phyloP scores from a whole-genome alignment of 805 yeast species.

The Danielia reshetovae region DNA sequence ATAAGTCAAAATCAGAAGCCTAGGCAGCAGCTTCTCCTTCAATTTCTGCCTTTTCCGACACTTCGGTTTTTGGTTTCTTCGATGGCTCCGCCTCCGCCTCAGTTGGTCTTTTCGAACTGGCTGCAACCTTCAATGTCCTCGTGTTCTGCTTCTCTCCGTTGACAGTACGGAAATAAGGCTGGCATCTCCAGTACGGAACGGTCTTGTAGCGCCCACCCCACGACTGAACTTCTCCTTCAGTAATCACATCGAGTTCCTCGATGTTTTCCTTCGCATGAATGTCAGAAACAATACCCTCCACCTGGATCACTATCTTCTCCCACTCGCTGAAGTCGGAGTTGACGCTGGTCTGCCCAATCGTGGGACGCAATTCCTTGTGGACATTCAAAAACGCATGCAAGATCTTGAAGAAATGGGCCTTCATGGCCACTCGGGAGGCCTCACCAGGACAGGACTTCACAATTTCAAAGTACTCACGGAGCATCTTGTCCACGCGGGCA shows the following conservation, averaged over 20 bases:
- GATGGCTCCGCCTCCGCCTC: slow-evolving; percentile 1
- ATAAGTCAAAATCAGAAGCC: too few species aligned
- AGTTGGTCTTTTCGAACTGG: slow-evolving; percentile 10
- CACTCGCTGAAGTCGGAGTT: slow-evolving; percentile 36
- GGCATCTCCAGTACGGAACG: slow-evolving; percentile 94
- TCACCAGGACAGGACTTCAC: slow-evolving; percentile 57
- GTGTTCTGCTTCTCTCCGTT: slow-evolving; percentile 59
- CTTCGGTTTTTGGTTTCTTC: not conserved
- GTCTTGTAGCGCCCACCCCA: slow-evolving; percentile 83
- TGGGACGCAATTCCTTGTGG: slow-evolving; percentile 75
- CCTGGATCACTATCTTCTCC: slow-evolving; percentile 53
- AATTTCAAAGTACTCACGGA: slow-evolving; percentile 85
- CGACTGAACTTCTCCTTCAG: slow-evolving; percentile 47
- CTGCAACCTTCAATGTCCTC: slow-evolving; percentile 36
- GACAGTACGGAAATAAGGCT: slow-evolving; percentile 89
- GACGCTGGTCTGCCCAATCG: slow-evolving; percentile 54
- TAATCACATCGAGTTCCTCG: slow-evolving; percentile 52
- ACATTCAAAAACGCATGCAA: slow-evolving; percentile 73
- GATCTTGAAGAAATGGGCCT: slow-evolving; percentile 86
- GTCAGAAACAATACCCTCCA: slow-evolving; percentile 61
- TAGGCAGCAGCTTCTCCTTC: too few species aligned
- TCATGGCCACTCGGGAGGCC: slow-evolving; percentile 81
- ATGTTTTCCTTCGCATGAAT: slow-evolving; percentile 52
- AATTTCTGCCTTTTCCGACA: too few species aligned
- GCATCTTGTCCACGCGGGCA: slow-evolving; percentile 80